phyloP scores from a whole-genome alignment of 2,329 filamentous ascomycete species.

The Escovopsis sp. region DNA sequence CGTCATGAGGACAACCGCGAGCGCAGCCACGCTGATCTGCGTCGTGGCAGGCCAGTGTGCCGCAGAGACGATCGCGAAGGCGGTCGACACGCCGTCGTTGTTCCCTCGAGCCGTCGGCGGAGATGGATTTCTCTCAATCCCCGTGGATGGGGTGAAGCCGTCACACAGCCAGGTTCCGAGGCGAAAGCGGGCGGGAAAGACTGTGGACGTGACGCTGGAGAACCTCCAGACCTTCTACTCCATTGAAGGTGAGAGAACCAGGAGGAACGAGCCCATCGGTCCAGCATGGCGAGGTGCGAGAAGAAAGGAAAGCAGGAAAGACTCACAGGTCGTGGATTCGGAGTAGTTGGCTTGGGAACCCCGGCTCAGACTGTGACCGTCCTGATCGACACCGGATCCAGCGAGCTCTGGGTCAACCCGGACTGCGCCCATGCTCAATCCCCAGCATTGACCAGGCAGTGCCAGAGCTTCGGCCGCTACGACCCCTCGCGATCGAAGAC shows the following conservation, averaged over 20 bases:
- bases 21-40: conserved; percentile 5
- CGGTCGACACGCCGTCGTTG: not conserved
- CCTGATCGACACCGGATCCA: conserved; percentile 37
- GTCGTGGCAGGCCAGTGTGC: conserved; percentile 4
- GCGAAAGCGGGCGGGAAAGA: conserved; percentile 10
- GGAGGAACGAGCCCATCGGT: too few species aligned
- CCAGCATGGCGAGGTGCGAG: not conserved
- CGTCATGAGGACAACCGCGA: conserved; percentile 6
- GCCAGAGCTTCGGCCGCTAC: conserved; percentile 28
- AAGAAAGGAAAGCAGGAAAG: not conserved
- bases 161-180: conserved; percentile 7
- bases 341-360: conserved; percentile 27
- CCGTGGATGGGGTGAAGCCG: conserved; percentile 18
- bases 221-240: conserved; percentile 26
- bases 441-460: conserved; percentile 21
- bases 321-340: not conserved
- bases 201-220: conserved; percentile 17
- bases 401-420: conserved; percentile 41
- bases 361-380: conserved; percentile 29
- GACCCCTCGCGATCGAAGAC: conserved; percentile 26
- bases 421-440: conserved; percentile 27
- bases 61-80: conserved; percentile 1
- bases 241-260: conserved; percentile 18
- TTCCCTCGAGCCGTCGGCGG: conserved; percentile 18
- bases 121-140: conserved; percentile 23